Conservation (phyloP, 2,329 filamentous ascomycete genomes). For the Ambrosiella beaveri region DNA sequence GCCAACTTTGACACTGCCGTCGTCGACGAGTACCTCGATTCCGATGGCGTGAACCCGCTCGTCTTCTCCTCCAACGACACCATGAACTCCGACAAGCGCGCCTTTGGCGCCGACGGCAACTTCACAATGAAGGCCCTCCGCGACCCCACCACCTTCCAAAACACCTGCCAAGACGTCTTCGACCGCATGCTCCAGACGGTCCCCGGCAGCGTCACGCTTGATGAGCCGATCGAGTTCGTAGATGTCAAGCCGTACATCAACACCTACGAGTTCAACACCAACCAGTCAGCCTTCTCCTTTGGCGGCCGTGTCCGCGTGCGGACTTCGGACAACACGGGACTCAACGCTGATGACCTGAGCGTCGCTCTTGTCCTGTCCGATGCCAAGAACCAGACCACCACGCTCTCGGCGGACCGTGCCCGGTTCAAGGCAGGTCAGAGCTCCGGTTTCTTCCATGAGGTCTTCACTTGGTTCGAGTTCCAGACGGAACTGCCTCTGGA, state of each 20-base stretch:
- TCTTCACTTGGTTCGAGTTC: conserved; percentile 20
- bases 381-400: conserved; percentile 12
- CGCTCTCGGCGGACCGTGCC: background rate
- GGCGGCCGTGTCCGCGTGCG: conserved; percentile 18
- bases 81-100: conserved; percentile 24
- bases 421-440: conserved; percentile 14
- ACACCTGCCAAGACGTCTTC: conserved; percentile 19
- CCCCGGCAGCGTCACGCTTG: conserved; percentile 18
- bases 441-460: conserved; percentile 16
- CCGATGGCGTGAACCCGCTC: conserved; percentile 26
- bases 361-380: conserved; percentile 16
- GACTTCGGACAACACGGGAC: conserved; percentile 12
- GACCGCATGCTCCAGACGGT: conserved; percentile 23
- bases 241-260: conserved; percentile 21
- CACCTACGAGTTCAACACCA: conserved; percentile 16
- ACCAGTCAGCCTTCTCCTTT: conserved; percentile 16
- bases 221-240: conserved; percentile 17
- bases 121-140: conserved; percentile 25
- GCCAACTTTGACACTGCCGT: conserved; percentile 27
- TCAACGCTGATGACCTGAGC: conserved; percentile 15
- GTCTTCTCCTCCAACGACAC: conserved; percentile 23
- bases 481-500: conserved; percentile 15
- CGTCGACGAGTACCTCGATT: conserved; percentile 26
- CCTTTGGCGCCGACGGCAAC: conserved; percentile 28
- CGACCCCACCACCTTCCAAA: conserved; percentile 22